phyloP scores from a whole-genome alignment of 106 monocot genomes.

The Vanilla planifolia region DNA sequence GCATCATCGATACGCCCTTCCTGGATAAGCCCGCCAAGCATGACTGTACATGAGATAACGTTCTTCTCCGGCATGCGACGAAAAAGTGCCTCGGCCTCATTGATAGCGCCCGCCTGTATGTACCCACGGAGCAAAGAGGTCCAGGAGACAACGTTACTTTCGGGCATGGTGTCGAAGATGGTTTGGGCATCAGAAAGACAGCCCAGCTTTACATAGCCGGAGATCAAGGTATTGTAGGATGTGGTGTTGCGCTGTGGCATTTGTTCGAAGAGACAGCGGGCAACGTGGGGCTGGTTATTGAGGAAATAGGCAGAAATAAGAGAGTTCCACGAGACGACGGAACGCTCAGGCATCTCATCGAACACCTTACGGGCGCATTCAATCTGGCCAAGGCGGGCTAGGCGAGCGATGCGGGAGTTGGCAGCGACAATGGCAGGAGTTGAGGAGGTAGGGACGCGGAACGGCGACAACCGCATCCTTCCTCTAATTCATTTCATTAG shows the following conservation, averaged over 20 bases:
- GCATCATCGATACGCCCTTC: constrained; percentile 60
- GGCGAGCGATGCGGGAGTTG: constrained; percentile 35
- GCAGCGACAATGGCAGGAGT: constrained; percentile 20
- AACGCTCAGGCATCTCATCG: constrained; percentile 29
- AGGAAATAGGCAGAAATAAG: constrained; percentile 46
- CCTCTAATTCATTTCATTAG: no score
- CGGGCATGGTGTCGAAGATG: constrained; percentile 47
- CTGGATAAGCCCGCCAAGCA: constrained; percentile 51
- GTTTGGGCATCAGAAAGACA: constrained; percentile 13
- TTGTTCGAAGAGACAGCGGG: constrained; percentile 19
- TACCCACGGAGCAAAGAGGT: constrained; percentile 65
- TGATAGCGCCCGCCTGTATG: constrained; percentile 18
- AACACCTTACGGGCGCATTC: constrained; percentile 29
- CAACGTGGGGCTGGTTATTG: constrained; percentile 12
- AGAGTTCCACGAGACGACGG: constrained; percentile 45
- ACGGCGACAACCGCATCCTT: constrained; percentile 16
- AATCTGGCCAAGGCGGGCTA: constrained; percentile 27
- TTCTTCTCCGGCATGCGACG: constrained; percentile 65
- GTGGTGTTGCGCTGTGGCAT: constrained; percentile 28
- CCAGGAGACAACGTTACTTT: constrained; percentile 59
- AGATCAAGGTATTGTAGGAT: constrained; percentile 37
- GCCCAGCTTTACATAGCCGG: constrained; percentile 18
- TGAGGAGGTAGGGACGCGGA: constrained; percentile 5
- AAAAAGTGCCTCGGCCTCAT: constrained; percentile 54
- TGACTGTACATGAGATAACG: constrained; percentile 70